Evolutionary conservation across 2,329 filamentous ascomycete species (phyloP), one percentile per base, ranked within the genome.

Genomic region (Colletotrichum costaricense): DNA sequence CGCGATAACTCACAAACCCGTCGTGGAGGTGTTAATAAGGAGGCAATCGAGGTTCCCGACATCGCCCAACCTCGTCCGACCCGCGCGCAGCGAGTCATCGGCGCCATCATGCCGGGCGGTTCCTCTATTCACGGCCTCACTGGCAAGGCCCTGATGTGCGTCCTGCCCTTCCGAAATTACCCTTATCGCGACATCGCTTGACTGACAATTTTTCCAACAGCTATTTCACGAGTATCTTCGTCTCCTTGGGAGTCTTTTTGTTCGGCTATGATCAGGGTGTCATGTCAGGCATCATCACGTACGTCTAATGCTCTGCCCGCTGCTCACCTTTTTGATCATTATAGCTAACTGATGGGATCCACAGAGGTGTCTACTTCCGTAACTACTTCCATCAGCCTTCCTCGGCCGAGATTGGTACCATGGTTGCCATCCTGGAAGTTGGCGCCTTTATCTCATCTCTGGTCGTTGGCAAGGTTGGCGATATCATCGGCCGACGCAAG

Each of bases 341-440:
- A 12, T 56, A 26, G 26, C 67, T 76, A 22, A 76, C 26, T 8
- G 14, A 24, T 2, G 26, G 22, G 26, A 67, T n/a, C 16, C 28
- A 24, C 67, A 98, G 95, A 71, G 95, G 95, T 75, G 89, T 91
- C 11, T 94, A 93, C 82, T 99, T 99, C 82, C 94, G 93, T 82
- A 91, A 95, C 81, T 98, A 98, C 82, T 98, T 99, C 84, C 88
- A 95, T 79, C 92, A 98, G 78, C 97, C 97, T 24, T 93, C 94
- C 28, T 90, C 91, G 78, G 94, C 95, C 59, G 91, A 98, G 81
- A 92, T 99, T 72, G 97, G 96, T 73, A 98, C 95, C 33, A 98
- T 98, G 93, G 97, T 99, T 71, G 96, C 97, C 76, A 98, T 99
- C 78, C 89, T 99, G 72, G 96, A 98, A 84, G 87, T 98, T 66